Percentiles rank a stretch among this genome's conserved stretches.
Conservation (phyloP, 2,329 filamentous ascomycete species). For the Aspergillus puulaauensis region DNA sequence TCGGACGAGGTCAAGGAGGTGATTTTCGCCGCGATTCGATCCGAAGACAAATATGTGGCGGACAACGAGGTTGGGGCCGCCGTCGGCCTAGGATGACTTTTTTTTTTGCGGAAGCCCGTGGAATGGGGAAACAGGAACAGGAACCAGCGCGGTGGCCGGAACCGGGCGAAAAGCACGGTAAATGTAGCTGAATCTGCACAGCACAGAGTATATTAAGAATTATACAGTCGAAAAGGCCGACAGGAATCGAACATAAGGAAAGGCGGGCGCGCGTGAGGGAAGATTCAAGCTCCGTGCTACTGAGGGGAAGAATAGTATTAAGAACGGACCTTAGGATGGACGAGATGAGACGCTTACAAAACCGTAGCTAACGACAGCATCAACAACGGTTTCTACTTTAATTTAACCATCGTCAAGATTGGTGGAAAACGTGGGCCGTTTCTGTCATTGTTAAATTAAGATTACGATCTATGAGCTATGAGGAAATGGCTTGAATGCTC, state of each 20-base stretch:
- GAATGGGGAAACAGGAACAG: constrained; percentile 7
- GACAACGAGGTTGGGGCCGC: neutral
- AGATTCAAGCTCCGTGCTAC: neutral
- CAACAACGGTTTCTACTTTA: constrained; percentile 1
- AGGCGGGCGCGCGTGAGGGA: neutral
- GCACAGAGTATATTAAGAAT: neutral
- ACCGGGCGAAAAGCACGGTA: constrained; percentile 2
- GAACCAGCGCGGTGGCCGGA: constrained; percentile 1
- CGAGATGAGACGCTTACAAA: neutral
- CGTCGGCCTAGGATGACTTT: constrained; percentile 3
- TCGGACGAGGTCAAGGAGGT: neutral
- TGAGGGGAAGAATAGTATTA: constrained; percentile 1
- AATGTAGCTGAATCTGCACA: neutral
- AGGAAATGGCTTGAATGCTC: neutral
- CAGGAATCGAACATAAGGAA: neutral
- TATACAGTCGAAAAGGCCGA: neutral
- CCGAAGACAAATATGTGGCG: constrained; percentile 4
- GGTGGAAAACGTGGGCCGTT: constrained; percentile 10
- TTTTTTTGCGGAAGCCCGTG: constrained; percentile 4
- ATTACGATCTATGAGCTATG: neutral
- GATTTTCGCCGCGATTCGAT: neutral
- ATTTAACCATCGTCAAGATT: constrained; percentile 1
- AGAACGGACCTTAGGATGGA: neutral
- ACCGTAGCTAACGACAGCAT: neutral
- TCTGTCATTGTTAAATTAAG: constrained; percentile 5